A percentile compares a stretch with the other conserved stretches of the same genome.
Evolutionary conservation across 495 filamentous ascomycete genomes (phyloP).

Genomic region (Neohortaea acidophila): DNA sequence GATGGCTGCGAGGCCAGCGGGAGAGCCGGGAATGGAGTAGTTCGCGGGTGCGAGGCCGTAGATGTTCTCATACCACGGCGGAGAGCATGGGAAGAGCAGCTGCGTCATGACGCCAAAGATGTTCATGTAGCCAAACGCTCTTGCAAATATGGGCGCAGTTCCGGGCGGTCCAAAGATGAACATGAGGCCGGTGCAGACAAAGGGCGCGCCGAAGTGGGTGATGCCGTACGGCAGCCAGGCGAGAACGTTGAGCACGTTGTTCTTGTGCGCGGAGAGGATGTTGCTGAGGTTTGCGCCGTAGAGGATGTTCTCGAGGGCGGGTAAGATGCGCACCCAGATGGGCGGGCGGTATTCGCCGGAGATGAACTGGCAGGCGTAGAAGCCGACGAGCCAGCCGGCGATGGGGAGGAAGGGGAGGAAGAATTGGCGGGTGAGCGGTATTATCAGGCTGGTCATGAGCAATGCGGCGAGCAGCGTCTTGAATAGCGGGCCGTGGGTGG

Average conservation of each 20-base stretch:
- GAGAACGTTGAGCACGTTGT: slow-evolving; percentile 63
- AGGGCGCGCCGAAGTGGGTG: slow-evolving; percentile 70
- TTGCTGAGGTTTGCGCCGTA: slow-evolving; percentile 94
- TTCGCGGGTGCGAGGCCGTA: slow-evolving; percentile 81
- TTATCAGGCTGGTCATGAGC: slow-evolving; percentile 52
- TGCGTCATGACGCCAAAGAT: slow-evolving; percentile 72
- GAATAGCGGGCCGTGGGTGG: slow-evolving; percentile 51
- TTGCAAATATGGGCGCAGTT: slow-evolving; percentile 67
- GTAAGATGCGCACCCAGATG: slow-evolving; percentile 88
- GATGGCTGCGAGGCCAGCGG: slow-evolving; percentile 76
- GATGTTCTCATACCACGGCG: slow-evolving; percentile 84
- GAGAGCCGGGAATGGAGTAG: slow-evolving; percentile 75
- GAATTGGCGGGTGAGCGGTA: slow-evolving; percentile 84
- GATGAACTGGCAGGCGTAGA: slow-evolving; percentile 85
- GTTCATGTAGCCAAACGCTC: slow-evolving; percentile 83
- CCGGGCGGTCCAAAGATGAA: slow-evolving; percentile 82
- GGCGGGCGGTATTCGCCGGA: slow-evolving; percentile 69
- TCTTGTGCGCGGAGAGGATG: slow-evolving; percentile 77
- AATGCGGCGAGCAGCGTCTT: slow-evolving; percentile 54
- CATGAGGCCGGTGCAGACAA: slow-evolving; percentile 56
- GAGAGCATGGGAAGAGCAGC: slow-evolving; percentile 78
- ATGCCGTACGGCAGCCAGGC: slow-evolving; percentile 91
- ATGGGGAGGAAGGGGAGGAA: slow-evolving; percentile 77
- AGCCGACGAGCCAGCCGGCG: slow-evolving; percentile 70
- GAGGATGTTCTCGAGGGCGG: slow-evolving; percentile 90